Percentiles rank a stretch among this genome's conserved stretches.
Evolutionary conservation across 1,139 yeast genomes (phyloP).

Genomic region (Hanseniaspora sp.): DNA sequence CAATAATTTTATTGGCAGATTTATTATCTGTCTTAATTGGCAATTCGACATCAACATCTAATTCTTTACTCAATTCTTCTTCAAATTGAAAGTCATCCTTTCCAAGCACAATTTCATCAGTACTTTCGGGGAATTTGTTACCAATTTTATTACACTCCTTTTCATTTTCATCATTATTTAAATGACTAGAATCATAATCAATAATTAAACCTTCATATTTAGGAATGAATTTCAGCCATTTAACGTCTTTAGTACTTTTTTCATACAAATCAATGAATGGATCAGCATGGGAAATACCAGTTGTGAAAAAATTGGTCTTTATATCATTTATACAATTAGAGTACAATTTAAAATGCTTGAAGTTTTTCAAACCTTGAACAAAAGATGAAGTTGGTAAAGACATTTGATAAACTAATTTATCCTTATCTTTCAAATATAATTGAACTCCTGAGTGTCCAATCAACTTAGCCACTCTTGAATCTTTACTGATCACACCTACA

Average conservation of each 20-base stretch:
- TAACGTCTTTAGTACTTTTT: conserved; percentile 23
- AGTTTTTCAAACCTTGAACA: conserved; percentile 42
- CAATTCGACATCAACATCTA: conserved; percentile 26
- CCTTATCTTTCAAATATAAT: conserved; percentile 50
- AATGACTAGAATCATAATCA: conserved; percentile 13
- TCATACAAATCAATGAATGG: conserved; percentile 37
- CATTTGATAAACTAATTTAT: conserved; percentile 55
- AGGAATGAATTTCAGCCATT: conserved; percentile 14
- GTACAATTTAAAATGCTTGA: conserved; percentile 47
- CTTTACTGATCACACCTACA: conserved; percentile 65
- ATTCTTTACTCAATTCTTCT: conserved; percentile 32
- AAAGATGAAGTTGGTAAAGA: conserved; percentile 53
- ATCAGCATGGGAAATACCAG: conserved; percentile 55
- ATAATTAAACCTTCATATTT: conserved; percentile 4
- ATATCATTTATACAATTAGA: conserved; percentile 70
- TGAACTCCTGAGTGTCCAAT: conserved; percentile 65
- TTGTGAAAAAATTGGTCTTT: conserved; percentile 72
- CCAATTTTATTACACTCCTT: conserved; percentile 15
- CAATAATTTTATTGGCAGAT: not conserved
- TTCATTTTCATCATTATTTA: not conserved
- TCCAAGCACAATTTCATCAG: conserved; percentile 19
- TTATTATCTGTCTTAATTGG: not conserved
- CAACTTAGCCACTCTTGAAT: conserved; percentile 47
- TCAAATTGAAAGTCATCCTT: conserved; percentile 20
- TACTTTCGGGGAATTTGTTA: conserved; percentile 3